These are phyloP conservation scores for Juncus effusus DNA, from an alignment of 176 grass and related monocot genomes.

Conservation along the genomic window DNA sequence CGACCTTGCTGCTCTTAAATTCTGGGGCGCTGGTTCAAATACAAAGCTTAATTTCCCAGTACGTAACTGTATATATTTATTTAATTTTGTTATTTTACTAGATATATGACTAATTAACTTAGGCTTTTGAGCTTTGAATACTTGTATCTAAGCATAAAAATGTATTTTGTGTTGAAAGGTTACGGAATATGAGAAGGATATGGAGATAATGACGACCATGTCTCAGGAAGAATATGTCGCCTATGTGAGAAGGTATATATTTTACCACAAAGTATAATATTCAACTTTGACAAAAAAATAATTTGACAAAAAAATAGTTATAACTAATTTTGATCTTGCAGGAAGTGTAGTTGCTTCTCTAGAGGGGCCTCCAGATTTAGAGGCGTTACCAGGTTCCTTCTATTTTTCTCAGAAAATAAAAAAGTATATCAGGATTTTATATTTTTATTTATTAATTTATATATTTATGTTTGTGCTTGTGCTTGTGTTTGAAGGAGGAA, in stretches of 20 bases:
- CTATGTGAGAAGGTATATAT: conserved; percentile 70
- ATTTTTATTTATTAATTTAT: conserved; percentile 14
- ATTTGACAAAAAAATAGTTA: not conserved
- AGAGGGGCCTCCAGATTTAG: conserved; percentile 86
- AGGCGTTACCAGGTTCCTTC: conserved; percentile 78
- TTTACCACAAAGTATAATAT: conserved; percentile 6
- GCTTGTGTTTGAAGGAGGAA: conserved; percentile 56
- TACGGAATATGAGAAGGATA: conserved; percentile 79
- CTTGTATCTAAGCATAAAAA: not conserved
- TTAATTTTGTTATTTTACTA: not conserved
- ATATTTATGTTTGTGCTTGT: conserved; percentile 27
- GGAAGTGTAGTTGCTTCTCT: conserved; percentile 95
- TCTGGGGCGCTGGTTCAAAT: conserved; percentile 59
- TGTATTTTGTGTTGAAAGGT: conserved; percentile 32
- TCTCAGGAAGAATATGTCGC: conserved; percentile 88
- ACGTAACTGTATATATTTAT: conserved; percentile 20
- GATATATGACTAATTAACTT: conserved; percentile 15
- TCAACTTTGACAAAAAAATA: not conserved
- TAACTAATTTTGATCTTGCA: conserved; percentile 30
- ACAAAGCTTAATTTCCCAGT: conserved; percentile 90
- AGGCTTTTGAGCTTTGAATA: conserved; percentile 16
- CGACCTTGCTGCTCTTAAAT: conserved; percentile 92
- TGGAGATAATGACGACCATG: conserved; percentile 82
- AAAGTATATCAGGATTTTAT: not conserved
- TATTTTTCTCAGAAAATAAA: not conserved